These are phyloP conservation scores for Brassica nigra DNA, from an alignment of 345 rosid species.

Conservation along the genomic window DNA sequence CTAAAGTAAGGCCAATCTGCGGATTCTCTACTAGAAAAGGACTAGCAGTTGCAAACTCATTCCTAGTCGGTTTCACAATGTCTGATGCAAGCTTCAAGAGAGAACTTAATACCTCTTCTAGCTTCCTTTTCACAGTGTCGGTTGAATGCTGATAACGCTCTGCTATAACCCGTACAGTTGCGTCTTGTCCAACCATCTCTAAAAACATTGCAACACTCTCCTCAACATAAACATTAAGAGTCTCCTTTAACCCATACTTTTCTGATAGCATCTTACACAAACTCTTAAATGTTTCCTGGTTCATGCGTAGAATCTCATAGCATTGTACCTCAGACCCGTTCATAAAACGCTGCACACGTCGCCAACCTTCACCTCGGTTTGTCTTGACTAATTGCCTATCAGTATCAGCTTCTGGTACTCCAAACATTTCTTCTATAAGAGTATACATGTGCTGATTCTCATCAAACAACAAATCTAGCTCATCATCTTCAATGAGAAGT, in stretches of 20 bases:
- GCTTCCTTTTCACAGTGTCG: neutral
- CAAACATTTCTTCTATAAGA: neutral
- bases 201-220: constrained; percentile 5
- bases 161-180: neutral
- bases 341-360: neutral
- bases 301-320: neutral
- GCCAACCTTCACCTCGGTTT: neutral
- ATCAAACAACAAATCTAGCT: neutral
- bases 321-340: neutral
- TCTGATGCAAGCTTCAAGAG: neutral
- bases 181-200: neutral
- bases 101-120: neutral
- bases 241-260: neutral
- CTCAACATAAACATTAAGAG: too few relatives aligned
- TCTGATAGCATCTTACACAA: neutral
- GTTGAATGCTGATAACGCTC: neutral
- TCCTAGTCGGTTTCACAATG: neutral
- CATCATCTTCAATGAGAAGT: neutral
- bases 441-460: neutral
- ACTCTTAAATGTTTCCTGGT: neutral
- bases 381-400: neutral
- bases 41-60: neutral
- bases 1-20: neutral
- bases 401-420: neutral
- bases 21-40: neutral